Evolutionary conservation across 805 yeast species (phyloP), one percentile per base, ranked within the genome.

Genomic region (Candida tammaniensis): DNA sequence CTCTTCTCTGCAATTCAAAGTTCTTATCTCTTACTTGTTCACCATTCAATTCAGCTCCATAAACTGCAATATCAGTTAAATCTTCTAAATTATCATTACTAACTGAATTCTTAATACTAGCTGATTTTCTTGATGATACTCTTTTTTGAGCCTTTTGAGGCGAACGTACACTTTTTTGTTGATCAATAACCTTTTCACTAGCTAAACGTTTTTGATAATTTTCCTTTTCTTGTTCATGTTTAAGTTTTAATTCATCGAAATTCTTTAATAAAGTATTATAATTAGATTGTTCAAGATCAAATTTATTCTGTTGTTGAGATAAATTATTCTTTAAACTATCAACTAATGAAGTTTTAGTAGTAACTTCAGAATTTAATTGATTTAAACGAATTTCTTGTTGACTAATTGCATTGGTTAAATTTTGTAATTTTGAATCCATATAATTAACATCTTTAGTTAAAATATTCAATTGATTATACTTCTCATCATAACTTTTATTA

Each of bases 1-100:
- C 61, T 36, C 46, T 56, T 18, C 48, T 47, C 10, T 39, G 33
- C 11, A 49, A 25, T 13, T 38, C 38, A 21, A 10, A 27, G n/a
- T 31, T 26, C 19, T 27, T 27, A 15, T 28, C 30, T 38, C 43
- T 31, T 46, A 52, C 14, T 37, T 20, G 21, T 36, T 59, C 63
- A 8, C 56, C 64, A 35, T 60, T 58, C 35, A 61, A 46, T 4
- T 42, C 39, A 17, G 64, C 68, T 6, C 68, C 69, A 39, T 60
- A 64, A 20, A 54, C 39, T 1, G 67, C 69, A 28, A 64, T 59
- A 36, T 61, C 61, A 3, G 65, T 47, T 19, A 61, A 53, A 38
- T 64, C 70, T n/a, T 56, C 52, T 31, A 64, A 49, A 25, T 54
- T 60, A 19, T 52, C 58, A 12, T 44, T 35, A 14, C 47, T 39